phyloP scores from a whole-genome alignment of 345 rosid species.

The Pugionium dolabratum region DNA sequence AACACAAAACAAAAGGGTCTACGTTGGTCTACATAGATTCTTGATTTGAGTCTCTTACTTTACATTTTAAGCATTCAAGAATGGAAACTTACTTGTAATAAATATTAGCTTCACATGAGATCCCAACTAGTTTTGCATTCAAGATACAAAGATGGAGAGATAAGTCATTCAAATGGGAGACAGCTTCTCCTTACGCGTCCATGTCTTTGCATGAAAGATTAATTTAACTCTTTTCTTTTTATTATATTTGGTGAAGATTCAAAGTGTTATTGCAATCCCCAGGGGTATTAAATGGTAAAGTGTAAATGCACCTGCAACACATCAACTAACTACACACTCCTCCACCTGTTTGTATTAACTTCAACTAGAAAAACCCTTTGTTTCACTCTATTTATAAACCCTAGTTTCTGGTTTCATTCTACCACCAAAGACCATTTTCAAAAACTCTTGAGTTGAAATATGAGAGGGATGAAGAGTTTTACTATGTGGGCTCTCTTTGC shows the following conservation, averaged over 20 bases:
- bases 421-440: slow-evolving; percentile 25
- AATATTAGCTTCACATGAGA: slow-evolving; percentile 19
- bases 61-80: slow-evolving; percentile 1
- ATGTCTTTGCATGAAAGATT: slow-evolving; percentile 30
- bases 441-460: slow-evolving; percentile 20
- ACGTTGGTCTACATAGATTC: slow-evolving; percentile 36
- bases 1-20: slow-evolving; percentile 30
- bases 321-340: slow-evolving; percentile 75
- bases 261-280: slow-evolving; percentile 32
- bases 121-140: slow-evolving; percentile 9
- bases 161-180: slow-evolving; percentile 27
- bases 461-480: slow-evolving; percentile 38
- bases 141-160: slow-evolving; percentile 25
- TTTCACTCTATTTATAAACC: slow-evolving; percentile 37
- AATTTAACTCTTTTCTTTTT: not conserved
- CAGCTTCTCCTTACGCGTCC: slow-evolving; percentile 37
- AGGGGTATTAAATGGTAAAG: slow-evolving; percentile 31
- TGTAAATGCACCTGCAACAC: slow-evolving; percentile 69
- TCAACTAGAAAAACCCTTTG: slow-evolving; percentile 25
- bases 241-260: not conserved
- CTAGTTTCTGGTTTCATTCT: slow-evolving; percentile 12
- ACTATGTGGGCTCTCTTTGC: slow-evolving; percentile 46
- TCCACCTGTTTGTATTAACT: slow-evolving; percentile 73
- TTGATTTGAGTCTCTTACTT: slow-evolving; percentile 17
- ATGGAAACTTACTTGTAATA: slow-evolving; percentile 20